Base-by-base conservation (phyloP, 345 rosid genomes). In the Eutrema yunnanense region DNA sequence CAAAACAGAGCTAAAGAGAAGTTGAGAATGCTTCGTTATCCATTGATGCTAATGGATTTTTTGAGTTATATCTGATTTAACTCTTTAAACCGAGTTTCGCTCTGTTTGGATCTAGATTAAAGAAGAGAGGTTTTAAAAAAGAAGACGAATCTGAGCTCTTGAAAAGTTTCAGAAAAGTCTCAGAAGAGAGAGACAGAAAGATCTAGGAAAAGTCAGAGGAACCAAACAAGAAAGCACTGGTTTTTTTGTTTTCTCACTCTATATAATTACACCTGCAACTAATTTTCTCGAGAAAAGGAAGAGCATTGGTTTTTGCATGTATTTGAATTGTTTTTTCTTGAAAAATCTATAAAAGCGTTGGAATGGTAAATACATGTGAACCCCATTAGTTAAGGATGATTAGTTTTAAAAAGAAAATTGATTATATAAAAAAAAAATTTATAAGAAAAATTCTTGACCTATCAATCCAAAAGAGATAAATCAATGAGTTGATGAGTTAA, bases 301-400 rank as follows among this genome's bases (percentile, higher is more conserved):
- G 52, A 64, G 49, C 66, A 14, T 73, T 36, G 69, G 65, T 55
- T 73, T 65, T 11, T 59, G 65, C 65, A 27, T 61, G 65, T 61
- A 61, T 42, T 42, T 42, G 47, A 26, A 14, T 47, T 22, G 2
- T 10, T 38, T 46, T n/a, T 22, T 38, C 10, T 59, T 59, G 71
- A 30, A 41, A 43, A 6, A 14, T 32, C 53, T 34, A 12, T n/a
- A 34, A 72, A 72, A 34, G 48, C 55, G 26, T 72, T 34, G 63
- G 70, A 63, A 72, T 63, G 76, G 63, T 52, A 63, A 65, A 49
- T 57, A 56, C 72, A 65, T 73, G 77, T 73, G 77, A 73, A 56
- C 8, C 77, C 66, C 72, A 73, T 37, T 65, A 46, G 33, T 73
- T 73, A 73, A 65, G 72, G 65, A 48, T 12, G 65, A 42, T 61